Conservation (phyloP, 129 eudicot species). For the sunflower (Helianthus annuus) region HanXRQr2.0-SUNRISE NC_035447.2:57899193-57899692, state of each 20-base stretch:
- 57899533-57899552: slow-evolving; percentile 80
- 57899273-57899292: slow-evolving; percentile 75
- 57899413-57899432: slow-evolving; percentile 96
- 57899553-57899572: slow-evolving; percentile 89
- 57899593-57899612: slow-evolving; percentile 74
- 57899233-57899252: not conserved
- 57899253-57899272: not conserved
- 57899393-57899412: slow-evolving; percentile 88
- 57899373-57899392: slow-evolving; percentile 84
- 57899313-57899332: slow-evolving; percentile 85
- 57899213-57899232: not conserved
- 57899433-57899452: slow-evolving; percentile 99
- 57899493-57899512: slow-evolving; percentile 93
- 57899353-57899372: slow-evolving; percentile 68
- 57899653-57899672: slow-evolving; percentile 84
- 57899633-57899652: slow-evolving; percentile 92
- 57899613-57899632: slow-evolving; percentile 88
- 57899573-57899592: slow-evolving; percentile 80
- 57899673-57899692: slow-evolving; percentile 88
- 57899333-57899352: slow-evolving; percentile 84
- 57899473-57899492: slow-evolving; percentile 57
- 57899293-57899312: slow-evolving; percentile 96
- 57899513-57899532: slow-evolving; percentile 85
- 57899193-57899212: not conserved
- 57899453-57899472: slow-evolving; percentile 83